Percentiles rank a stretch among this genome's conserved stretches.
phyloP scores from a whole-genome alignment of 257 asterid genomes.

The Nyctanthes arbortristis region DNA sequence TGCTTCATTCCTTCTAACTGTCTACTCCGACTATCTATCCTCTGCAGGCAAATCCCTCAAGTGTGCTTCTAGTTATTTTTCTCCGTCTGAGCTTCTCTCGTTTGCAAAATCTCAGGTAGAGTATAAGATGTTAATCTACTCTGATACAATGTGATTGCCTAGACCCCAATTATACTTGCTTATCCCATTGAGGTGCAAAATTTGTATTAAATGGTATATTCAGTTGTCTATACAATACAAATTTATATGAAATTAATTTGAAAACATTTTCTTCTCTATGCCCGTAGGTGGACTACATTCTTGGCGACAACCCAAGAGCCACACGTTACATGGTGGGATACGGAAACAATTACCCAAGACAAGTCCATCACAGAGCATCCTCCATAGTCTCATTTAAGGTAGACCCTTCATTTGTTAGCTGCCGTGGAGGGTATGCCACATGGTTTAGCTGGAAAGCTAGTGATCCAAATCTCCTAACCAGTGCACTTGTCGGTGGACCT shows the following conservation, averaged over 20 bases:
- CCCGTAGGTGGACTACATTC: constrained; percentile 83
- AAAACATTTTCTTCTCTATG: constrained; percentile 3
- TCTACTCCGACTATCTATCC: constrained; percentile 81
- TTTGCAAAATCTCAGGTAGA: constrained; percentile 94
- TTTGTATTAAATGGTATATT: no score
- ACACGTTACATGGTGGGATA: constrained; percentile 99
- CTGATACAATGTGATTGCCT: background rate
- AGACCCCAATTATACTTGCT: no score
- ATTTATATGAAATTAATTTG: background rate
- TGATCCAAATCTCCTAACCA: constrained; percentile 89
- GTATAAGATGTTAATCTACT: background rate
- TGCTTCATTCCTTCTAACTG: constrained; percentile 81
- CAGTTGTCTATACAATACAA: background rate
- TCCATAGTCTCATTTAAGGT: constrained; percentile 84
- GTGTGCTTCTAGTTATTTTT: constrained; percentile 57
- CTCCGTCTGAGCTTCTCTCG: constrained; percentile 72
- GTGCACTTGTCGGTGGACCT: constrained; percentile 97
- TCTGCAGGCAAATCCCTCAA: constrained; percentile 76
- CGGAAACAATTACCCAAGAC: constrained; percentile 81
- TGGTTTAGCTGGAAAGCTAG: constrained; percentile 79
- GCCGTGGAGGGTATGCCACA: constrained; percentile 96
- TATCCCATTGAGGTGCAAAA: no score
- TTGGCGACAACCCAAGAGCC: constrained; percentile 98
- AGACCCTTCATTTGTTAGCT: constrained; percentile 67
- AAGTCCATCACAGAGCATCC: constrained; percentile 96